Evolutionary conservation across 345 rosid genomes (phyloP).

Genomic region (Excoecaria agallocha): DNA sequence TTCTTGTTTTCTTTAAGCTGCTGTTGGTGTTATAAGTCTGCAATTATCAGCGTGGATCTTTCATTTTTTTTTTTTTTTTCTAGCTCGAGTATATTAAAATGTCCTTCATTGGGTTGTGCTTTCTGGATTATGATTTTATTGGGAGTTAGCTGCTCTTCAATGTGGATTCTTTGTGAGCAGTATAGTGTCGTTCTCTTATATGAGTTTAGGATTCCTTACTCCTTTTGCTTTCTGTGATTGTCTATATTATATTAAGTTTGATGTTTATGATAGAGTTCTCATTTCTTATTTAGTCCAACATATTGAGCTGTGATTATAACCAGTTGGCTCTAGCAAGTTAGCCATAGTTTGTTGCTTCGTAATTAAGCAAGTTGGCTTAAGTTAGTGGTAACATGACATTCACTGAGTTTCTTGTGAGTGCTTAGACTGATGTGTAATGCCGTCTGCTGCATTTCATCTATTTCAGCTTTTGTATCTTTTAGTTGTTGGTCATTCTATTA

Average conservation of each 20-base stretch:
- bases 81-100: background rate
- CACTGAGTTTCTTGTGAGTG: background rate
- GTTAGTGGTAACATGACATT: background rate
- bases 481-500: background rate
- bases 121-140: background rate
- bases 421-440: background rate
- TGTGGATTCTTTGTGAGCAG: too few relatives aligned
- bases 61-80: too few relatives aligned
- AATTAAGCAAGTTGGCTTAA: background rate
- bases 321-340: background rate
- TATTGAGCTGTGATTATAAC: background rate
- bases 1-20: background rate
- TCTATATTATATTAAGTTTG: background rate
- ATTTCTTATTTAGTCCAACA: background rate
- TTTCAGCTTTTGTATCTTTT: background rate
- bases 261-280: background rate
- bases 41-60: too few relatives aligned
- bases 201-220: background rate
- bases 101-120: slow-evolving; percentile 2
- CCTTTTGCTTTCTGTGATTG: background rate
- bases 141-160: background rate
- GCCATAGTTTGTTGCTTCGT: background rate
- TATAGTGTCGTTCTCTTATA: background rate
- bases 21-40: too few relatives aligned
- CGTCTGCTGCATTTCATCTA: background rate